Conservation (phyloP, 148 eudicot species). For the Dianthus caryophyllus region DNA sequence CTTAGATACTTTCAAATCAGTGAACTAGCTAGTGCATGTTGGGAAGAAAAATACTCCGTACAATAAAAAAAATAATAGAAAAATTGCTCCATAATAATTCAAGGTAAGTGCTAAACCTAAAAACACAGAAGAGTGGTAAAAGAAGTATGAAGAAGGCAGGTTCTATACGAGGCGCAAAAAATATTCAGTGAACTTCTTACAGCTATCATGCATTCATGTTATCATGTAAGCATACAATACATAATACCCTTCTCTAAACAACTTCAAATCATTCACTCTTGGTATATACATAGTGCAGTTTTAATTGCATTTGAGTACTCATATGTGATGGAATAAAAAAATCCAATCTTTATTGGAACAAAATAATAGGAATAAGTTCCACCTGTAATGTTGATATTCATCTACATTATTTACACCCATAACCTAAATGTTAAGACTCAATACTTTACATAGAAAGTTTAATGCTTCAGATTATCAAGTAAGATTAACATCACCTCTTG, state of each 20-base stretch:
- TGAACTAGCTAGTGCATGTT: no score
- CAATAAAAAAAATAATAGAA: no score
- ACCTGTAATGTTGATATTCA: not conserved
- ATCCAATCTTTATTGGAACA: no score
- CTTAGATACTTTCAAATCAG: no score
- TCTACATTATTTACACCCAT: not conserved
- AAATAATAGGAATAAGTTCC: not conserved
- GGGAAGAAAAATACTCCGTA: no score
- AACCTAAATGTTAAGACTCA: conserved; percentile 5
- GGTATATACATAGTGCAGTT: not conserved
- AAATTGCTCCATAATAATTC: no score
- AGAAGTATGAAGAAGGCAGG: no score
- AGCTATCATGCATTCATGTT: not conserved
- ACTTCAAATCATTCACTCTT: not conserved
- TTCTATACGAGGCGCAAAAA: not conserved
- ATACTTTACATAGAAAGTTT: not conserved
- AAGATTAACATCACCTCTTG: not conserved
- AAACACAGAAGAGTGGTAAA: no score
- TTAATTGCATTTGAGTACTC: not conserved
- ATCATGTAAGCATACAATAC: not conserved
- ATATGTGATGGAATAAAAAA: not conserved
- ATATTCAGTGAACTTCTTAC: not conserved
- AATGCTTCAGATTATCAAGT: conserved; percentile 4
- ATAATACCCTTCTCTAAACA: not conserved
- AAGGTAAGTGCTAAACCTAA: no score